phyloP scores from a whole-genome alignment of 2,329 filamentous ascomycete genomes.

The Calonectria leucothoes region DNA sequence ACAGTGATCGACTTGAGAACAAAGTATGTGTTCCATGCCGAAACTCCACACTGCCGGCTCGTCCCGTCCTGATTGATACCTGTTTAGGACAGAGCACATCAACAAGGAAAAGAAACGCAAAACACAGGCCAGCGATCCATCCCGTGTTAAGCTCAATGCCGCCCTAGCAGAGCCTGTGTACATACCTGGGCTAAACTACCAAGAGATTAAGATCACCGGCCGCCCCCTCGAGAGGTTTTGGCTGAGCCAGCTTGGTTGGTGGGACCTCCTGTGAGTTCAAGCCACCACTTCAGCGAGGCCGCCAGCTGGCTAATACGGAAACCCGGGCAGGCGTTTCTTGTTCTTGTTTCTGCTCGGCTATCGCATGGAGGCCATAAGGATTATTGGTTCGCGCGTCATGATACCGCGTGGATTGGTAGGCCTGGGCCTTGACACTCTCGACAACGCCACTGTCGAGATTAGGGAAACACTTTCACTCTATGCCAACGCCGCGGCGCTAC shows the following conservation, averaged over 20 bases:
- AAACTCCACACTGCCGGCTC: background rate
- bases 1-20: slow-evolving; percentile 85
- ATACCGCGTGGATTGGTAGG: slow-evolving; percentile 77
- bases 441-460: slow-evolving; percentile 74
- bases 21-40: slow-evolving; percentile 59
- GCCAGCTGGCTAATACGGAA: background rate
- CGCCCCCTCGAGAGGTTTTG: slow-evolving; percentile 76
- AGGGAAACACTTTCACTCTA: slow-evolving; percentile 50
- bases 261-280: slow-evolving; percentile 67
- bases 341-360: slow-evolving; percentile 74
- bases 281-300: background rate
- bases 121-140: slow-evolving; percentile 56
- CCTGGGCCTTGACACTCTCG: slow-evolving; percentile 76
- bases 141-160: slow-evolving; percentile 54
- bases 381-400: slow-evolving; percentile 79
- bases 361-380: slow-evolving; percentile 74
- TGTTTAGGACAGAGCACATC: slow-evolving; percentile 75
- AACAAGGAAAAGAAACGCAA: slow-evolving; percentile 73
- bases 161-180: slow-evolving; percentile 66
- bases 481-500: slow-evolving; percentile 58
- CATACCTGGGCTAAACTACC: slow-evolving; percentile 73
- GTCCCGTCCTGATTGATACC: slow-evolving; percentile 23
- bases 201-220: slow-evolving; percentile 80
- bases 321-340: slow-evolving; percentile 57
- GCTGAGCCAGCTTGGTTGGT: slow-evolving; percentile 75